These are phyloP conservation scores for Bidens hawaiensis DNA, from an alignment of 140 eudicot genomes.

Conservation along the genomic window DNA sequence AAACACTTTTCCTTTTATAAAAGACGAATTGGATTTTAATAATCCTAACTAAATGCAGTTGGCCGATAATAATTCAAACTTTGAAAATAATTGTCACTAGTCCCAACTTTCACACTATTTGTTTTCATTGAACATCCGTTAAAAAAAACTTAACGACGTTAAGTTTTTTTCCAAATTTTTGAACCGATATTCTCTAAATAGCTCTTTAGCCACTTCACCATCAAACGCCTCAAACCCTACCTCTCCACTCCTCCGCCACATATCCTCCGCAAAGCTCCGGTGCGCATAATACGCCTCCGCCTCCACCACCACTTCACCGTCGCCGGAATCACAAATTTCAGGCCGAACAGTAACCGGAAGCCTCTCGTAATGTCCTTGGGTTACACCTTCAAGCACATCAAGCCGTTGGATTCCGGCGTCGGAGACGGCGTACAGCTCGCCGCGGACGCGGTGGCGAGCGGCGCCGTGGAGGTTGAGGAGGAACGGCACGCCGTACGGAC, in stretches of 20 bases:
- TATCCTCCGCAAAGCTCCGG: conserved; percentile 52
- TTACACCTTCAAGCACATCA: conserved; percentile 74
- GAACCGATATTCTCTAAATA: no score
- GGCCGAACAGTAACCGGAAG: conserved; percentile 56
- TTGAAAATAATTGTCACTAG: no score
- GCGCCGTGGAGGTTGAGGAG: conserved; percentile 49
- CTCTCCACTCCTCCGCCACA: conserved; percentile 68
- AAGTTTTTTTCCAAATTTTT: no score
- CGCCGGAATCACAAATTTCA: conserved; percentile 28
- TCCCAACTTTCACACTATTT: no score
- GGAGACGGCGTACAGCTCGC: conserved; percentile 73
- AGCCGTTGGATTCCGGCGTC: no score
- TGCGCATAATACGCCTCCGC: conserved; percentile 76
- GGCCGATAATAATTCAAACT: no score
- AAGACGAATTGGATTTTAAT: no score
- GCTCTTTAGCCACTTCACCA: conserved; percentile 39
- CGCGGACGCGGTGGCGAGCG: conserved; percentile 43
- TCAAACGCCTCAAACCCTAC: conserved; percentile 40
- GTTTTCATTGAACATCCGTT: no score
- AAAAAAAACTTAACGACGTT: no score
- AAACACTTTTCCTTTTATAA: no score
- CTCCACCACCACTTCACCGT: conserved; percentile 19
- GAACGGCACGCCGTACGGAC: no score
- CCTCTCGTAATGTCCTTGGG: conserved; percentile 67
- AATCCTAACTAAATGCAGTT: no score